These are phyloP conservation scores for Ceratobasidium sp. DNA, from an alignment of 1,284 basidiomycete genomes.

Conservation along the genomic window DNA sequence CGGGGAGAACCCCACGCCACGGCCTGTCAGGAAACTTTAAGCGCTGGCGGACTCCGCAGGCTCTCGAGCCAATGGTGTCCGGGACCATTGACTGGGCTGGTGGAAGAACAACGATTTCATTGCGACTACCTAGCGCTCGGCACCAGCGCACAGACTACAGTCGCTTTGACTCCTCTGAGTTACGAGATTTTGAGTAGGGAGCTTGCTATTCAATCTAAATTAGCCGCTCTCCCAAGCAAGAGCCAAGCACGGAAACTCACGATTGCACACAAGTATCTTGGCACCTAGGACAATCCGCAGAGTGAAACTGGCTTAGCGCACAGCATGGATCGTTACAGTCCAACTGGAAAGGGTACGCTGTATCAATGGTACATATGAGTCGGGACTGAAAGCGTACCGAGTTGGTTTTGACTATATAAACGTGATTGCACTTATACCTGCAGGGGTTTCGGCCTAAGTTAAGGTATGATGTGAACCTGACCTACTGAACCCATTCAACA, in stretches of 20 bases:
- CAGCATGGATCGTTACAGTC: constrained; percentile 8
- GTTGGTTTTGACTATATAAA: background rate
- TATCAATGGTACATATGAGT: background rate
- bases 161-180: background rate
- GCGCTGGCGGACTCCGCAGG: background rate
- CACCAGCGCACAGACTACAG: background rate
- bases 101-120: background rate
- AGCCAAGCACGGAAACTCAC: background rate
- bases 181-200: background rate
- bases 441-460: too few relatives aligned
- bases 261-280: background rate
- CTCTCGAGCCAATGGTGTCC: background rate
- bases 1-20: too few relatives aligned
- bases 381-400: background rate
- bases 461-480: too few relatives aligned
- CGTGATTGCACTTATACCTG: background rate
- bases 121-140: background rate
- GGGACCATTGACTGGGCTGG: background rate
- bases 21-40: too few relatives aligned
- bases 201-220: background rate
- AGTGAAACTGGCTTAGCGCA: constrained; percentile 7
- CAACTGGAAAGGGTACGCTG: background rate
- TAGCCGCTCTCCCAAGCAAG: background rate
- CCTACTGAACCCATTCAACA: constrained; percentile 1
- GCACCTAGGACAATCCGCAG: background rate